Percentiles rank a stretch among this genome's conserved stretches.
These are phyloP conservation scores for Lodderomyces pseudojiufengensis DNA, from an alignment of 1,139 yeast species.

Conservation along the genomic window DNA sequence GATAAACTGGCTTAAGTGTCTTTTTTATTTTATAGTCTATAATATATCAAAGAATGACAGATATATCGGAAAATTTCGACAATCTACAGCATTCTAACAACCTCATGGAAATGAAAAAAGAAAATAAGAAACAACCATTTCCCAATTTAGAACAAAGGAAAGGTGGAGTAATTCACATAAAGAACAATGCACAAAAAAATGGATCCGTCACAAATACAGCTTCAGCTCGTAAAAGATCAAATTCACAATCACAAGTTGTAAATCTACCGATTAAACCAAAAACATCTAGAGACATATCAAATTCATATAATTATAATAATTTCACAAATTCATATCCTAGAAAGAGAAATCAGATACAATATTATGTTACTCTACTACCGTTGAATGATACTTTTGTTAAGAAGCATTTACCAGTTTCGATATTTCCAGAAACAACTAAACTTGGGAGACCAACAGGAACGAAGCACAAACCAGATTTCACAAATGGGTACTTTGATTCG, in stretches of 20 bases:
- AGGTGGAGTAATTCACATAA: conserved; percentile 10
- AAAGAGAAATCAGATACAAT: conserved; percentile 34
- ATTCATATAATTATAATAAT: not conserved
- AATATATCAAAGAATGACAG: conserved; percentile 8
- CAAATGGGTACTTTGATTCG: conserved; percentile 92
- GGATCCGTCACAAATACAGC: conserved; percentile 1
- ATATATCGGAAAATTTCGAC: conserved; percentile 7
- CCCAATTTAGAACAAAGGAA: conserved; percentile 12
- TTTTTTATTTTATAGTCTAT: too few species aligned
- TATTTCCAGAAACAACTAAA: conserved; percentile 76
- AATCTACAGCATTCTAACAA: conserved; percentile 5
- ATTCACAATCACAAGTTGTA: conserved; percentile 38
- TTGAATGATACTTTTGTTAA: conserved; percentile 79
- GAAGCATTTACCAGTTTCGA: conserved; percentile 76
- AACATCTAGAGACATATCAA: not conserved
- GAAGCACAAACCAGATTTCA: conserved; percentile 67
- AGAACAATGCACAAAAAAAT: conserved; percentile 4
- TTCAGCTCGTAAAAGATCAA: conserved; percentile 31
- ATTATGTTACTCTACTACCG: conserved; percentile 66
- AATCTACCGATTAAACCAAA: conserved; percentile 12
- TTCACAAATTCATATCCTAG: conserved; percentile 14
- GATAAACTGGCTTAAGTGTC: not conserved
- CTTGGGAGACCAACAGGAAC: conserved; percentile 85
- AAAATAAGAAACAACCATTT: conserved; percentile 8
- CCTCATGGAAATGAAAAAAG: conserved; percentile 1